phyloP scores from a whole-genome alignment of 73 alveolate species.

The Halteria grandinella region DNA sequence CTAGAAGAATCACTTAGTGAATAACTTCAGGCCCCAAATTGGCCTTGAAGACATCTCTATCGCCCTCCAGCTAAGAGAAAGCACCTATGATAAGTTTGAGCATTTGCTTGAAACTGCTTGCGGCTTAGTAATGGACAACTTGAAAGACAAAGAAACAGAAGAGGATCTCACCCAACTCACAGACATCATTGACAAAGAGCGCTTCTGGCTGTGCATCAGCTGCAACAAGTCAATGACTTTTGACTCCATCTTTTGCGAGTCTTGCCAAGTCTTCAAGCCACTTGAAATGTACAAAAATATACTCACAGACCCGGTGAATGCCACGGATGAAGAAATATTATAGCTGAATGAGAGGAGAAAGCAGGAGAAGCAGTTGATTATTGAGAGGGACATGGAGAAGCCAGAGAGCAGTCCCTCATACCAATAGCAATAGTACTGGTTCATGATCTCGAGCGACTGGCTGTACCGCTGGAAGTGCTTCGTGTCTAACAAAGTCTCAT shows the following conservation, averaged over 20 bases:
- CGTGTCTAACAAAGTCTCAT: slow-evolving; percentile 9
- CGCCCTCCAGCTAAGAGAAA: slow-evolving; percentile 39
- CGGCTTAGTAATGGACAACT: slow-evolving; percentile 20
- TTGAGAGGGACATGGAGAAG: slow-evolving; percentile 40
- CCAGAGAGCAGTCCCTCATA: background rate
- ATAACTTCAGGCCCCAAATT: background rate
- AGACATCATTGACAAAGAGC: slow-evolving; percentile 33
- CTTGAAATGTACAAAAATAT: slow-evolving; percentile 40
- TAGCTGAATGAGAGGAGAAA: slow-evolving; percentile 14
- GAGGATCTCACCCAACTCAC: slow-evolving; percentile 4
- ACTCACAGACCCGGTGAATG: slow-evolving; percentile 11
- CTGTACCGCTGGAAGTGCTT: slow-evolving; percentile 39
- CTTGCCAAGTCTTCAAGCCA: slow-evolving; percentile 34
- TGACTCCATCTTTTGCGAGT: slow-evolving; percentile 18
- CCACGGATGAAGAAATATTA: slow-evolving; percentile 14
- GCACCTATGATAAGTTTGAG: slow-evolving; percentile 31
- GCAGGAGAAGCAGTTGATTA: slow-evolving; percentile 32
- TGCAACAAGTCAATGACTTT: background rate
- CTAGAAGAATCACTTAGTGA: slow-evolving; percentile 7
- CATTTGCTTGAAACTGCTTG: slow-evolving; percentile 7
- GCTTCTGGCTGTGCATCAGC: slow-evolving; percentile 12
- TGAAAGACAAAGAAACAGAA: slow-evolving; percentile 16
- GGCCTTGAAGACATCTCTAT: slow-evolving; percentile 37
- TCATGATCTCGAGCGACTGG: slow-evolving; percentile 51
- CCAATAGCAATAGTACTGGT: slow-evolving; percentile 18